Conservation (phyloP, 352 stramenopile genomes). For the Globisporangium rhizosaccharum region DNA sequence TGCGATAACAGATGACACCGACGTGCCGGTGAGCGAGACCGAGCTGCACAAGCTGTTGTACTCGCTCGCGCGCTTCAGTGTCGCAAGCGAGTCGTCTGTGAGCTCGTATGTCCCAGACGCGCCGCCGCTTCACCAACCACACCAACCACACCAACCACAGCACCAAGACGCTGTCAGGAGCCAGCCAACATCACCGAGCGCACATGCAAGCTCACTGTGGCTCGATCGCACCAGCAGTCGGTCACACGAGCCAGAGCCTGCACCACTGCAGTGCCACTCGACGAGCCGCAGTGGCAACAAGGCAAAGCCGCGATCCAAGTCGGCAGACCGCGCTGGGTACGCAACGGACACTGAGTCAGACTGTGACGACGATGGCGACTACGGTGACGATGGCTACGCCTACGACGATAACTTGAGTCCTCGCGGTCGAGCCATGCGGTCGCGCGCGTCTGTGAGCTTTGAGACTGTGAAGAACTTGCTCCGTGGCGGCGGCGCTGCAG, state of each 20-base stretch:
- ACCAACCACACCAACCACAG: background rate
- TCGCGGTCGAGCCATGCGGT: no score
- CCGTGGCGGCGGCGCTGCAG: slow-evolving; percentile 30
- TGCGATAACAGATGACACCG: background rate
- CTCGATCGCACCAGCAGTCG: background rate
- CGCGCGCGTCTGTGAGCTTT: slow-evolving; percentile 36
- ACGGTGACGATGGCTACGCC: background rate
- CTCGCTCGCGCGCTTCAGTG: slow-evolving; percentile 45
- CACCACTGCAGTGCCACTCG: background rate
- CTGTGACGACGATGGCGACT: slow-evolving; percentile 2
- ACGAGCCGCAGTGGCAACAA: slow-evolving; percentile 3
- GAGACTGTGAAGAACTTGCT: slow-evolving; percentile 57
- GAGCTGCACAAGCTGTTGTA: slow-evolving; percentile 68
- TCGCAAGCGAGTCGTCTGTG: slow-evolving; percentile 29
- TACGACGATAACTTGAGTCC: background rate
- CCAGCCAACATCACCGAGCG: slow-evolving; percentile 1
- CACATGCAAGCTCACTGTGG: slow-evolving; percentile 4
- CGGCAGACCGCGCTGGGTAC: slow-evolving; percentile 8
- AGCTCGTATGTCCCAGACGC: background rate
- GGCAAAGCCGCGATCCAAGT: slow-evolving; percentile 12
- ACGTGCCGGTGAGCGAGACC: slow-evolving; percentile 19
- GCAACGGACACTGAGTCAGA: slow-evolving; percentile 7
- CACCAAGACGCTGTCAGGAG: slow-evolving; percentile 1
- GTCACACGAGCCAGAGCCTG: background rate
- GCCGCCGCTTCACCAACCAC: background rate